A percentile compares a stretch with the other conserved stretches of the same genome.
phyloP scores from a whole-genome alignment of 2,329 filamentous ascomycete genomes.

The Penicillium sclerotiorum region DNA sequence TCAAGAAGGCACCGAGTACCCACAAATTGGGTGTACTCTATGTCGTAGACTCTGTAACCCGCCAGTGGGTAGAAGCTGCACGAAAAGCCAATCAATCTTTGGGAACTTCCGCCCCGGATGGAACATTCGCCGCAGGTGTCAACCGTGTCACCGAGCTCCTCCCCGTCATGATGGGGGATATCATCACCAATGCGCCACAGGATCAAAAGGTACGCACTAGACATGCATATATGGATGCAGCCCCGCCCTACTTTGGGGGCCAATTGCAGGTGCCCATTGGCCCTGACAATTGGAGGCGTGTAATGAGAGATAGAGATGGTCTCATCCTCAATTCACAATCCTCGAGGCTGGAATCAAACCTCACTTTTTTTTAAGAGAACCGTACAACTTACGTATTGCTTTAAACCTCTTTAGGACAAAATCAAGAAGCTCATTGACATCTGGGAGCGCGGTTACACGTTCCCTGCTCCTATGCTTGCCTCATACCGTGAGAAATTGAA shows the following conservation, averaged over 20 bases:
- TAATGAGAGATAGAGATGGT: background rate
- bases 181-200: conserved; percentile 81
- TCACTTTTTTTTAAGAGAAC: conserved; percentile 32
- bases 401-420: conserved; percentile 77
- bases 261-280: conserved; percentile 2
- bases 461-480: conserved; percentile 76
- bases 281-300: background rate
- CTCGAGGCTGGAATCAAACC: background rate
- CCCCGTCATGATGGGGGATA: conserved; percentile 92
- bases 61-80: conserved; percentile 97
- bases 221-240: conserved; percentile 36
- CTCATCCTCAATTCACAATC: background rate
- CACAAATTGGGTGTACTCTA: conserved; percentile 99
- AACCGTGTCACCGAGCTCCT: conserved; percentile 95
- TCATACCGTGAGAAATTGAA: conserved; percentile 81
- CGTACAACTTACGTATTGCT: conserved; percentile 53
- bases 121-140: conserved; percentile 92
- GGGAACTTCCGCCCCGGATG: conserved; percentile 79
- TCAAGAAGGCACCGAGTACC: conserved; percentile 90
- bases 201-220: conserved; percentile 90
- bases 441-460: conserved; percentile 94
- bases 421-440: conserved; percentile 95
- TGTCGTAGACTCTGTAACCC: conserved; percentile 99
- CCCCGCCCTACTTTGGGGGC: conserved; percentile 21
- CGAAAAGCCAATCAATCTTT: conserved; percentile 81